phyloP scores from a whole-genome alignment of 371 early-diverging fungal species.

The Smittium mucronatum region DNA sequence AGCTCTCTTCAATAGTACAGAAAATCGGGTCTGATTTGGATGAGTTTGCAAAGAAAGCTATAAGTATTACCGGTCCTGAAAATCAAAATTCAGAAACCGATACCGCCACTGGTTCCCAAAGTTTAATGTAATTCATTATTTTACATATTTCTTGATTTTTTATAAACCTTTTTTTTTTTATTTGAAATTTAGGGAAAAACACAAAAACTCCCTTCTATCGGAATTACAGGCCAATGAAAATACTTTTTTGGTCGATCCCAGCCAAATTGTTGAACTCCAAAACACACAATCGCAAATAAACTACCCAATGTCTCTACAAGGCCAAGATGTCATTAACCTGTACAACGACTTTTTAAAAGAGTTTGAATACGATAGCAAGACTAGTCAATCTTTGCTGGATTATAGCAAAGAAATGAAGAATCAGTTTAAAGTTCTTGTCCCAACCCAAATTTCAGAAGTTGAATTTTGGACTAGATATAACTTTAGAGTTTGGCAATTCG shows the following conservation, averaged over 20 bases:
- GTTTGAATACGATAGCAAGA: constrained; percentile 5
- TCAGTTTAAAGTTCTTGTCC: constrained; percentile 18
- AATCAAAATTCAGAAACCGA: no score
- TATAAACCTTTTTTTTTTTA: neutral
- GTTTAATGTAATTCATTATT: neutral
- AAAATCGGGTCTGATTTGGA: constrained; percentile 15
- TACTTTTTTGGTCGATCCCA: constrained; percentile 23
- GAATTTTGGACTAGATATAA: constrained; percentile 30
- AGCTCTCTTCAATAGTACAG: neutral
- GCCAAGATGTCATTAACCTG: neutral
- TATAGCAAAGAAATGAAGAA: constrained; percentile 12
- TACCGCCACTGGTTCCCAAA: neutral
- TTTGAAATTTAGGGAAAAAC: neutral
- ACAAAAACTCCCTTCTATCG: constrained; percentile 21
- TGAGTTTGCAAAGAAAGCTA: constrained; percentile 29
- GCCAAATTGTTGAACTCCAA: neutral
- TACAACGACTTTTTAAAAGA: constrained; percentile 14
- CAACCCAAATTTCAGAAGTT: constrained; percentile 12
- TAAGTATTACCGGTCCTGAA: neutral
- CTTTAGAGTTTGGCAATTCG: constrained; percentile 25
- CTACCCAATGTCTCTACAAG: neutral
- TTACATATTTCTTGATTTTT: no score
- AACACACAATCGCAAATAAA: neutral
- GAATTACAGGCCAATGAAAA: constrained; percentile 17
- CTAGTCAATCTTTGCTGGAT: constrained; percentile 12